Base-by-base conservation (phyloP, 1,284 basidiomycete species). In the Xerocomus subilludens region DNA sequence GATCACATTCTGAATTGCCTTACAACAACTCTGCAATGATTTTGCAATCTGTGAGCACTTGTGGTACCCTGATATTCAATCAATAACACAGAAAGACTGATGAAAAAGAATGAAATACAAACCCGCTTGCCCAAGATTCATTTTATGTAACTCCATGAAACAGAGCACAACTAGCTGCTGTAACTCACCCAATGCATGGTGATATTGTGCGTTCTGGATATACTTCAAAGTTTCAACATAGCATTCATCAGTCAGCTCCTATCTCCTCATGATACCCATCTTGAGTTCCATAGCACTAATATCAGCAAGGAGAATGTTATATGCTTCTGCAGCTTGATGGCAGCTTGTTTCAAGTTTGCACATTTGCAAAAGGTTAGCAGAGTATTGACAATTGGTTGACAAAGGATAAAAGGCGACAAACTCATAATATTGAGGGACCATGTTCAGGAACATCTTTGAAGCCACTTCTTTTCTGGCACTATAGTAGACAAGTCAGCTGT, bases 71-170 rank as follows among this genome's bases (percentile, higher is more conserved):
- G 30, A 18, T 32, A 56, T 21, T 21, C 25, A 56, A n/a, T 32
- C 18, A 56, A n/a, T 32, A 30, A 27, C 7, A 56, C 16, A 32
- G 18, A 18, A 56, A n/a, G 25, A 30, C 18, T 30, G 23, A 30
- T 56, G 30, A 16, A n/a, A 56, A 56, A 30, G 30, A 56, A 56
- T 14, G 23, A 30, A 56, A 32, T 18, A 56, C 55, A 32, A 32
- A 56, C 55, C 55, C 8, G 55, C 55, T 56, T 56, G 25, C 18
- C 55, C 55, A 56, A 56, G 55, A n/a, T 56, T 56, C 55, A 56
- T 56, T 32, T 56, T 56, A 56, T 56, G 55, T 30, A 56, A n/a
- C 30, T 56, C 55, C 55, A 56, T 56, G 23, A 56, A n/a, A n/a
- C 23, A 18, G 16, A 56, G 55, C 5, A 56, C 55, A 32, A 56